These are phyloP conservation scores for Macroventuria anomochaeta DNA, from an alignment of 2,329 filamentous ascomycete species.

Conservation along the genomic window DNA sequence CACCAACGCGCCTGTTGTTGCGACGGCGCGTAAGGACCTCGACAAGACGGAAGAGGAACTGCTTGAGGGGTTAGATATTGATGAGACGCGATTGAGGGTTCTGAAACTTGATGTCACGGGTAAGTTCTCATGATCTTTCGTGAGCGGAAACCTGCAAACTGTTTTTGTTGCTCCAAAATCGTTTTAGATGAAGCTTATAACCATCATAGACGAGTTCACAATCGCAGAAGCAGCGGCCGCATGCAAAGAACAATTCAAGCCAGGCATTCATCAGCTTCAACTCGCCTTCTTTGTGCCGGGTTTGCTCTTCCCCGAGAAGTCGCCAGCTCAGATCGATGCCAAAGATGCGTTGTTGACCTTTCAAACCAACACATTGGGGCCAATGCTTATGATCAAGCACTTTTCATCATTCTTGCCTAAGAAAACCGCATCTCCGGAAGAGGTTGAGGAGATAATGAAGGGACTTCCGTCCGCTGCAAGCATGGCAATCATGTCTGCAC, in stretches of 20 bases:
- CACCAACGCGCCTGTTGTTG: conserved; percentile 65
- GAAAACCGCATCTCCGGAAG: conserved; percentile 44
- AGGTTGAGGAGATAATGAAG: conserved; percentile 23
- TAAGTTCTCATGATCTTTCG: conserved; percentile 47
- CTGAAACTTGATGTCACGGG: conserved; percentile 64
- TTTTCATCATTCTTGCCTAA: conserved; percentile 72
- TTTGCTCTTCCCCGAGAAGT: conserved; percentile 75
- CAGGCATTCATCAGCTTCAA: conserved; percentile 62
- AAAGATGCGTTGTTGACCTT: conserved; percentile 71
- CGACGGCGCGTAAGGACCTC: conserved; percentile 64
- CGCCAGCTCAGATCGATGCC: conserved; percentile 68
- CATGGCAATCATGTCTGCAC: conserved; percentile 78
- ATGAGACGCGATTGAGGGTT: conserved; percentile 58
- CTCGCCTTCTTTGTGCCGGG: conserved; percentile 75
- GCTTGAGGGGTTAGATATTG: conserved; percentile 57
- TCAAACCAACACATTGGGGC: conserved; percentile 74
- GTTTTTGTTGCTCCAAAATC: no score
- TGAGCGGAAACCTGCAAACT: no score
- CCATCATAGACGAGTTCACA: conserved; percentile 63
- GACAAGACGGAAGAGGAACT: conserved; percentile 58
- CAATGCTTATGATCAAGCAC: conserved; percentile 78
- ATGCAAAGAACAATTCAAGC: conserved; percentile 62
- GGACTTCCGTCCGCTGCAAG: conserved; percentile 61
- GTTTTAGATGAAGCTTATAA: conserved; percentile 7
- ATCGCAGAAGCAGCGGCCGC: conserved; percentile 63